These are phyloP conservation scores for Maudiozyma humilis DNA, from an alignment of 1,139 yeast genomes.

Conservation along the genomic window DNA sequence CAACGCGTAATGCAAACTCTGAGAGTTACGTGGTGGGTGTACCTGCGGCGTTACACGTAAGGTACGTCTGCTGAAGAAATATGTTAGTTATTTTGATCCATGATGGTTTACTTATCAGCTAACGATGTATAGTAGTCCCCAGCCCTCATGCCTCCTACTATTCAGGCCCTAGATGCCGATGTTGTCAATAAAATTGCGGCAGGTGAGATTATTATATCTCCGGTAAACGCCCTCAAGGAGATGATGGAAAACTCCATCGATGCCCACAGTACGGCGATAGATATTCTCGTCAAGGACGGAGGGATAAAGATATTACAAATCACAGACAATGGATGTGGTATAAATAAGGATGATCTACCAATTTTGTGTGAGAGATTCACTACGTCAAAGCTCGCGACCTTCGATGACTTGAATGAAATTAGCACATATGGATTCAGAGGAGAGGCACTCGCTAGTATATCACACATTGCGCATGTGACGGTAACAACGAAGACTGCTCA, in stretches of 20 bases:
- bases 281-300: slow-evolving; percentile 54
- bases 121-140: too few species aligned
- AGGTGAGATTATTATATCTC: slow-evolving; percentile 91
- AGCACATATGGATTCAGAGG: slow-evolving; percentile 74
- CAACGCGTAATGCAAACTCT: neutral
- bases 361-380: slow-evolving; percentile 58
- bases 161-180: slow-evolving; percentile 23
- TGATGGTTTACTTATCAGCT: too few species aligned
- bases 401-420: slow-evolving; percentile 45
- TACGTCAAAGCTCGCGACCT: slow-evolving; percentile 55
- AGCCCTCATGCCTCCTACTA: slow-evolving; percentile 14
- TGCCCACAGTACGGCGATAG: slow-evolving; percentile 59
- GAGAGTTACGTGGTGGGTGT: too few species aligned
- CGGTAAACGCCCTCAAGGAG: slow-evolving; percentile 78
- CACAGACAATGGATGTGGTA: slow-evolving; percentile 73
- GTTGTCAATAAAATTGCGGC: slow-evolving; percentile 94
- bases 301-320: slow-evolving; percentile 57
- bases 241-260: slow-evolving; percentile 75
- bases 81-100: too few species aligned
- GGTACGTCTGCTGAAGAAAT: too few species aligned
- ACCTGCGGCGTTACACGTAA: neutral
- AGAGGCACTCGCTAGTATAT: slow-evolving; percentile 67
- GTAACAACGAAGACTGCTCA: slow-evolving; percentile 65
- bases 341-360: slow-evolving; percentile 48
- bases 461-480: slow-evolving; percentile 57